A percentile compares a stretch with the other conserved stretches of the same genome.
These are phyloP conservation scores for Eudorina sp. DNA, from an alignment of 139 green algal genomes.

Conservation along the genomic window DNA sequence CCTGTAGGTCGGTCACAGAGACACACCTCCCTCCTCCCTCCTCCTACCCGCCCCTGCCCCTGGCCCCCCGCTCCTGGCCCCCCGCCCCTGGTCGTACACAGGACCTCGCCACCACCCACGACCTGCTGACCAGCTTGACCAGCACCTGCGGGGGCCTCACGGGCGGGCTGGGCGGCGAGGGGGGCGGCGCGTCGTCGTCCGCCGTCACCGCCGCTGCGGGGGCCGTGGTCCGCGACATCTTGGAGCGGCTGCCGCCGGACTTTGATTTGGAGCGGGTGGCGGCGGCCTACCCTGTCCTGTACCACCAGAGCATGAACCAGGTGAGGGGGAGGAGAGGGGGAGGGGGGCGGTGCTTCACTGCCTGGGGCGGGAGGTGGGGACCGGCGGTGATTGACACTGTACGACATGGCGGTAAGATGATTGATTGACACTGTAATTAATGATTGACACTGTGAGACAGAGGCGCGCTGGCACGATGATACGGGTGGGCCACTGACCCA, in stretches of 20 bases:
- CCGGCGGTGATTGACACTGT: too few relatives aligned
- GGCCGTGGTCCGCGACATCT: slow-evolving; percentile 57
- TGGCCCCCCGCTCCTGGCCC: neutral
- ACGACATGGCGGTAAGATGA: too few relatives aligned
- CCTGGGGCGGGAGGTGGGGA: too few relatives aligned
- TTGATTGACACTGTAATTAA: too few relatives aligned
- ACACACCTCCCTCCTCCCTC: neutral
- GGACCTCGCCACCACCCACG: slow-evolving; percentile 35
- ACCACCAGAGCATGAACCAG: slow-evolving; percentile 80
- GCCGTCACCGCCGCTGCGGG: slow-evolving; percentile 46
- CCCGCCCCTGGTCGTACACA: neutral
- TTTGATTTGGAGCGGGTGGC: slow-evolving; percentile 74
- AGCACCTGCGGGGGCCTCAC: slow-evolving; percentile 26
- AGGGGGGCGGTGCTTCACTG: too few relatives aligned
- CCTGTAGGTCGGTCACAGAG: too few relatives aligned
- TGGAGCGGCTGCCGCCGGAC: slow-evolving; percentile 64
- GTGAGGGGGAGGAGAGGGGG: too few relatives aligned
- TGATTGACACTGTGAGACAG: too few relatives aligned
- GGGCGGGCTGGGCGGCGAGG: slow-evolving; percentile 53
- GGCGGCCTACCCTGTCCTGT: slow-evolving; percentile 67
- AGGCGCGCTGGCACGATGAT: too few relatives aligned
- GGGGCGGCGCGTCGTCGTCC: neutral
- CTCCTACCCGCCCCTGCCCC: neutral
- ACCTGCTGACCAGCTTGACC: slow-evolving; percentile 30
- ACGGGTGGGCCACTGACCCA: too few relatives aligned